Evolutionary conservation across 2,329 filamentous ascomycete genomes (phyloP).

Genomic region (Arachnopeziza araneosa): DNA sequence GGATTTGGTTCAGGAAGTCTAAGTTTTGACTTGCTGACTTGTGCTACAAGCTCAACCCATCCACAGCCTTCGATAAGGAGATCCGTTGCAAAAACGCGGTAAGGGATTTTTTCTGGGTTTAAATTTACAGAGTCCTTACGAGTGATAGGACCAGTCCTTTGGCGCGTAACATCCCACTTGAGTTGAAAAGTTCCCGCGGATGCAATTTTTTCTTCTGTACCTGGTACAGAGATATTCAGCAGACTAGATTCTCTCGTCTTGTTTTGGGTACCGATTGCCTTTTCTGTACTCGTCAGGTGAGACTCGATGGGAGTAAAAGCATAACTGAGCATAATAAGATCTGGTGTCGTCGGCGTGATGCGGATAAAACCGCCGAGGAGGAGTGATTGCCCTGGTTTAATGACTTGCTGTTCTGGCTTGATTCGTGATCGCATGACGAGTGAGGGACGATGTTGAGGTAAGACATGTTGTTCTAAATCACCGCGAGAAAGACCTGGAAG

Average conservation of each 20-base stretch:
- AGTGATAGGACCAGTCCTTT: slow-evolving; percentile 69
- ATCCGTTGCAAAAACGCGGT: slow-evolving; percentile 73
- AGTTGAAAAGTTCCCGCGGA: slow-evolving; percentile 73
- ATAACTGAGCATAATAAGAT: slow-evolving; percentile 69
- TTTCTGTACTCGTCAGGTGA: slow-evolving; percentile 74
- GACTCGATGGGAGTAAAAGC: slow-evolving; percentile 74
- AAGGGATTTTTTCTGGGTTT: slow-evolving; percentile 67
- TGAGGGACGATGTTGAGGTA: slow-evolving; percentile 56
- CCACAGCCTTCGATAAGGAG: slow-evolving; percentile 88
- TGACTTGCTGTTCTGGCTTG: slow-evolving; percentile 63
- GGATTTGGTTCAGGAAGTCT: slow-evolving; percentile 13
- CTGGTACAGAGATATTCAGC: slow-evolving; percentile 56
- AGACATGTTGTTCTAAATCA: slow-evolving; percentile 65
- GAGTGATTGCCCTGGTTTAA: slow-evolving; percentile 74
- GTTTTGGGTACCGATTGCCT: slow-evolving; percentile 68
- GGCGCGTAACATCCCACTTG: slow-evolving; percentile 76
- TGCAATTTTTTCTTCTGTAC: slow-evolving; percentile 50
- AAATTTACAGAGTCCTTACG: slow-evolving; percentile 55
- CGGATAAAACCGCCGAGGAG: slow-evolving; percentile 81
- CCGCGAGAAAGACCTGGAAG: slow-evolving; percentile 78
- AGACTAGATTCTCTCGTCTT: slow-evolving; percentile 56
- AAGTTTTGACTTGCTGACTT: slow-evolving; percentile 59
- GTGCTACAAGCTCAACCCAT: slow-evolving; percentile 83
- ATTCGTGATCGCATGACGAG: slow-evolving; percentile 77
- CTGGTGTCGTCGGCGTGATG: slow-evolving; percentile 67